Base-by-base conservation (phyloP, 2,329 filamentous ascomycete genomes). In the Thermomyces lanuginosus region DNA sequence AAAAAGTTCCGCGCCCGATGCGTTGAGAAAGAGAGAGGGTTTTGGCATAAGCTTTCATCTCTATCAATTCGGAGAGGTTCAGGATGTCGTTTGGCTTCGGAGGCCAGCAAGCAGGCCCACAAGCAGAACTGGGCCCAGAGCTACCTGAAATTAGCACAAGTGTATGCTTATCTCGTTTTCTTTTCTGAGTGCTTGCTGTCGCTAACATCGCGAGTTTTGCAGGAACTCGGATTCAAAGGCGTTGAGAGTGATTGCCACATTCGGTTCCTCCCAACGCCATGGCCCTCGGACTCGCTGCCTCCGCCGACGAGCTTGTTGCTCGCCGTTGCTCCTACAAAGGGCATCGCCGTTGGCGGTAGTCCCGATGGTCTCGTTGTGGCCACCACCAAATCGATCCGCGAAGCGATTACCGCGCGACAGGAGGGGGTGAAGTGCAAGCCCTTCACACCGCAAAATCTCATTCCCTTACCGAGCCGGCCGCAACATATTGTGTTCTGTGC, bases 401-500 rank as follows among this genome's bases (percentile, higher is more conserved):
- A 78, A 36, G 72, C 77, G 2, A 86, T 92, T 45, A 63, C 62
- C 8, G 57, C 63, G 18, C 66, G 70, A 36, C 55, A 64, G 31
- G 64, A 60, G 39, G 72, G 75, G 35, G 65, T 64, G 33, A 72
- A 84, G 36, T 58, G 76, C 29, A 72, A 76, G 35, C 46, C 63
- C 8, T 91, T 91, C 42, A 60, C 71, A 33, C 77, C 84, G 3
- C 72, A 86, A 47, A 60, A 79, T 27, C 76, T 64, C 32, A 66
- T 95, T 5, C 61, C 72, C 2, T 65, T 91, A 42, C 69, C 78
- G 6, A 66, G 72, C 43, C 73, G 77, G 40, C 68, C 92, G 28
- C 91, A 82, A 7, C 89, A 98, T 49, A 63, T 98, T 11, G 73
- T 76, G 9, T 98, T 98, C 49, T 86, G 82, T 1, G 69, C 80